Conservation (phyloP, 2,329 filamentous ascomycete genomes). For the Paecilomyces sp. region DNA sequence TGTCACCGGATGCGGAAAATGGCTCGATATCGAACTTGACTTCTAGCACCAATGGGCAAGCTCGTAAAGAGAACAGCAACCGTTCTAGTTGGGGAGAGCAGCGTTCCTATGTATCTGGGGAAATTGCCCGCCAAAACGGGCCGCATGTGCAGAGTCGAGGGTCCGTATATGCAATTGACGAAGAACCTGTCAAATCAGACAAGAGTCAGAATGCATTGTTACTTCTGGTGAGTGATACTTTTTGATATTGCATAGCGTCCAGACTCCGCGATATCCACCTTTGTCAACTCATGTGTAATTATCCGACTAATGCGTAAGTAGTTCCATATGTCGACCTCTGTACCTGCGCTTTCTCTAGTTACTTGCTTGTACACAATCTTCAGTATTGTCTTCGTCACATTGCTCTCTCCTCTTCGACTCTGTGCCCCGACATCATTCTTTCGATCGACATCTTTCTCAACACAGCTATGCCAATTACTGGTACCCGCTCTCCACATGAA, state of each 20-base stretch:
- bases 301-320: slow-evolving; percentile 12
- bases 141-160: slow-evolving; percentile 20
- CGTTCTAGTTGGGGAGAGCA: slow-evolving; percentile 25
- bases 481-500: slow-evolving; percentile 47
- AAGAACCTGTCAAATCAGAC: slow-evolving; percentile 14
- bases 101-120: slow-evolving; percentile 27
- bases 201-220: slow-evolving; percentile 35
- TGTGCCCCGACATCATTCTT: slow-evolving; percentile 40
- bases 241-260: background rate
- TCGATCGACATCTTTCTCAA: slow-evolving; percentile 38
- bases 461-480: slow-evolving; percentile 47
- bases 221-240: slow-evolving; percentile 29
- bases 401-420: slow-evolving; percentile 49
- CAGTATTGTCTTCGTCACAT: slow-evolving; percentile 43
- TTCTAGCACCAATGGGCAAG: slow-evolving; percentile 17
- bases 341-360: slow-evolving; percentile 47
- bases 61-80: slow-evolving; percentile 22
- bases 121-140: slow-evolving; percentile 16
- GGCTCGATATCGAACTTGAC: slow-evolving; percentile 15
- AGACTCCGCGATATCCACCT: background rate
- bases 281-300: background rate
- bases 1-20: slow-evolving; percentile 15
- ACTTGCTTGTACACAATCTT: slow-evolving; percentile 50
- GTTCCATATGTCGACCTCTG: slow-evolving; percentile 49
- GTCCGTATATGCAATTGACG: slow-evolving; percentile 8